phyloP scores from a whole-genome alignment of 2,329 filamentous ascomycete species.

The Xylariomycetidae sp. region DNA sequence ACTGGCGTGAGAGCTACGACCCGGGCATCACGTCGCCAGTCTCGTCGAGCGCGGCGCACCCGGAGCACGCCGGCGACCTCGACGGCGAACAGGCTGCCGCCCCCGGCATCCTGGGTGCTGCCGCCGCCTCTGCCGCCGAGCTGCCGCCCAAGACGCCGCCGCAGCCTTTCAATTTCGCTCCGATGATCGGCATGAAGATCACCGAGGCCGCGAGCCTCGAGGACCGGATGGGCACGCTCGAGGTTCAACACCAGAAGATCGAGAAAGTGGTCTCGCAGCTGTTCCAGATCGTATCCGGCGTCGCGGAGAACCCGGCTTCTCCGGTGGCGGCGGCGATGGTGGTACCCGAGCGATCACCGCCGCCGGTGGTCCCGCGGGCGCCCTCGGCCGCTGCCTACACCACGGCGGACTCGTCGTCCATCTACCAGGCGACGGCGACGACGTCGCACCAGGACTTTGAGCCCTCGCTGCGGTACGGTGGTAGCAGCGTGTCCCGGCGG shows the following conservation, averaged over 20 bases:
- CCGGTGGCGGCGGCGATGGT: constrained; percentile 10
- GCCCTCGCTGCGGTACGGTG: no score
- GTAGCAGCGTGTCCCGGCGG: constrained; percentile 30
- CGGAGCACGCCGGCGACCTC: constrained; percentile 20
- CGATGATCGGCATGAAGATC: constrained; percentile 51
- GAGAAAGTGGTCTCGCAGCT: constrained; percentile 49
- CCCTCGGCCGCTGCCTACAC: constrained; percentile 20
- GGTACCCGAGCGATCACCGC: constrained; percentile 18
- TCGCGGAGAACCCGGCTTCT: constrained; percentile 27
- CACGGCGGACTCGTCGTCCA: constrained; percentile 20
- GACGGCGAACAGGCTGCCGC: constrained; percentile 10
- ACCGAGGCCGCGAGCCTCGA: constrained; percentile 52
- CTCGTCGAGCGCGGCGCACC: constrained; percentile 41
- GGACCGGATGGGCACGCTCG: constrained; percentile 46
- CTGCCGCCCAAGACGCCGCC: constrained; percentile 33
- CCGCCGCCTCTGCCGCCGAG: constrained; percentile 28
- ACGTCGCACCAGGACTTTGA: constrained; percentile 16
- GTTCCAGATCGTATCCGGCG: constrained; percentile 40
- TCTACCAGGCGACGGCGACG: constrained; percentile 23
- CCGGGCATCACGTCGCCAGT: constrained; percentile 46
- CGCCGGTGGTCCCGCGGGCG: constrained; percentile 17
- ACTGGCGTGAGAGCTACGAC: constrained; percentile 59
- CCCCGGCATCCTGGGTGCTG: constrained; percentile 25
- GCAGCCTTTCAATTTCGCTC: constrained; percentile 52
- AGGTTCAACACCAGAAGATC: constrained; percentile 46